A percentile compares a stretch with the other conserved stretches of the same genome.
phyloP scores from a whole-genome alignment of 768 basidiomycete species.

The Tulasnella sp. region DNA sequence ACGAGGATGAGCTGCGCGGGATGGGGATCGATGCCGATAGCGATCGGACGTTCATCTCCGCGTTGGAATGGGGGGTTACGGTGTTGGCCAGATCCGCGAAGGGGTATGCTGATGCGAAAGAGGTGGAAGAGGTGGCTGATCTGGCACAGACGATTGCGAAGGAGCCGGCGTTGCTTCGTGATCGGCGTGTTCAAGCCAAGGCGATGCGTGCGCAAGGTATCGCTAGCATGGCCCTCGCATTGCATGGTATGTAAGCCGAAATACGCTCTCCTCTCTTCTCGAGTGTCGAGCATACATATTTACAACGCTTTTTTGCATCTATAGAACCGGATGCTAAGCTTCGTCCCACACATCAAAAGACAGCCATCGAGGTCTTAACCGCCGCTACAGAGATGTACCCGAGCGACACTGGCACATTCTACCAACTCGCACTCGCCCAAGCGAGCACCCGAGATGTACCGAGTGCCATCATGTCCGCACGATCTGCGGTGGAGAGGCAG shows the following conservation, averaged over 20 bases:
- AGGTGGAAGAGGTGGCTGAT: constrained; percentile 47
- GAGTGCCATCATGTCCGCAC: constrained; percentile 55
- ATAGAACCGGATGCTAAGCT: constrained; percentile 55
- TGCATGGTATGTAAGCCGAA: constrained; percentile 42
- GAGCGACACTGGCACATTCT: constrained; percentile 36
- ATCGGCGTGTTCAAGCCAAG: constrained; percentile 20
- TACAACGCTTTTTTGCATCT: neutral
- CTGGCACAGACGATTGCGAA: constrained; percentile 37
- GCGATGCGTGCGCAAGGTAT: constrained; percentile 42
- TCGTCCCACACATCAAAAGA: constrained; percentile 46
- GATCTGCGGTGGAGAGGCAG: constrained; percentile 60
- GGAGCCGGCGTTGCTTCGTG: constrained; percentile 3
- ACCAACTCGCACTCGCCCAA: constrained; percentile 71
- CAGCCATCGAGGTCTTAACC: constrained; percentile 26
- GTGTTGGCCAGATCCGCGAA: constrained; percentile 47
- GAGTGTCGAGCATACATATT: neutral
- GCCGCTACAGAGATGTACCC: constrained; percentile 25
- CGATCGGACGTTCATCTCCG: constrained; percentile 63
- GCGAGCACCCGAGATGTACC: constrained; percentile 56
- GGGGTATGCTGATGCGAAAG: constrained; percentile 33
- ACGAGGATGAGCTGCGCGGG: constrained; percentile 8
- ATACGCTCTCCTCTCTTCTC: neutral
- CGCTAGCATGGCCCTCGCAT: constrained; percentile 54
- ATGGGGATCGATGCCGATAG: constrained; percentile 43
- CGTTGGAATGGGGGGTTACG: constrained; percentile 62